phyloP scores from a whole-genome alignment of 1,284 basidiomycete species.

The Tilletia caries region DNA sequence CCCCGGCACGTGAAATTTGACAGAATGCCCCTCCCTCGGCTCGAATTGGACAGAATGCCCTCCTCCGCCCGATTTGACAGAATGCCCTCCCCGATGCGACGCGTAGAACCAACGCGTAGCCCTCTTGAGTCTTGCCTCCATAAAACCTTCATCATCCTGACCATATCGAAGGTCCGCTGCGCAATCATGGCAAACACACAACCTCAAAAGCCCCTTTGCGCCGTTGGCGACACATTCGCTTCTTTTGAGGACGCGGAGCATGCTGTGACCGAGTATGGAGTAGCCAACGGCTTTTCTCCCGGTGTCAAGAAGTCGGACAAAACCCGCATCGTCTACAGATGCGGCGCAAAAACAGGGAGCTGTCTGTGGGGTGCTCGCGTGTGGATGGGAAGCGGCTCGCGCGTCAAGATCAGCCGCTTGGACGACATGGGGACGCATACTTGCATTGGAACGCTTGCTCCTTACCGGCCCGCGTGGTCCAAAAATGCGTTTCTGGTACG shows the following conservation, averaged over 20 bases:
- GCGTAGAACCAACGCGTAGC: background rate
- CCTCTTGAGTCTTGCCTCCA: background rate
- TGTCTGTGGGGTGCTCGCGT: background rate
- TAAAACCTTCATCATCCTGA: background rate
- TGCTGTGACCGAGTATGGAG: background rate
- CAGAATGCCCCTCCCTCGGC: background rate
- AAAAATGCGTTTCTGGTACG: background rate
- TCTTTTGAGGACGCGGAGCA: slow-evolving; percentile 4
- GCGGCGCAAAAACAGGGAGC: background rate
- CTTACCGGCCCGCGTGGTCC: background rate
- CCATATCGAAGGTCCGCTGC: no score
- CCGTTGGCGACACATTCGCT: background rate
- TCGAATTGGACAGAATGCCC: background rate
- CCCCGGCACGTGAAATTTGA: background rate
- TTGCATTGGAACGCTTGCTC: background rate
- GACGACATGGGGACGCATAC: background rate
- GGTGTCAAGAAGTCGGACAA: background rate
- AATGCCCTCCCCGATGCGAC: background rate
- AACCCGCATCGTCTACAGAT: background rate
- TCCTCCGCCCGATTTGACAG: background rate
- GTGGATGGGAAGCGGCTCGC: background rate
- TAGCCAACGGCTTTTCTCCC: background rate
- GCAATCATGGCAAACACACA: no score
- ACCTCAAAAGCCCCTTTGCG: background rate
- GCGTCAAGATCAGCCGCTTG: background rate